These are phyloP conservation scores for Plasmodium coatneyi DNA, from an alignment of 169 alveolate species.

Conservation along the genomic window DNA sequence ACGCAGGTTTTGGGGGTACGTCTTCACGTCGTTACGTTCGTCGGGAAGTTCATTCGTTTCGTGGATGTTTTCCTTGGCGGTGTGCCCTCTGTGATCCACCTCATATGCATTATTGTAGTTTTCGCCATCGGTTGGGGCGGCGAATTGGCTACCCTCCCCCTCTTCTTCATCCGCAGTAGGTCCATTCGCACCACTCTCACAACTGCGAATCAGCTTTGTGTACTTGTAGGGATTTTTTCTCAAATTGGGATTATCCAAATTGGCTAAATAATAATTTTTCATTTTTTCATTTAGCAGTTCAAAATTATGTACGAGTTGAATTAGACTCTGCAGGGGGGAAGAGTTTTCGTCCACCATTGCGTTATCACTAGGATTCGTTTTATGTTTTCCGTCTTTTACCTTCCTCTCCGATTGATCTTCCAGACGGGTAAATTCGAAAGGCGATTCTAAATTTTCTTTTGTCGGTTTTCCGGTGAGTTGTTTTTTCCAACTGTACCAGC, in stretches of 20 bases:
- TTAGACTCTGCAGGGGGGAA: conserved; percentile 19
- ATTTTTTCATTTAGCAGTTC: conserved; percentile 29
- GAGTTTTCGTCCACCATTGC: background rate
- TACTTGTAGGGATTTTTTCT: conserved; percentile 8
- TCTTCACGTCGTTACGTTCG: background rate
- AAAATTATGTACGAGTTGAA: conserved; percentile 11
- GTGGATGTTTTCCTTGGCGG: background rate
- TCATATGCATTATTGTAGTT: background rate
- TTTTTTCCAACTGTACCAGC: conserved; percentile 62
- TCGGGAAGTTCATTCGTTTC: background rate
- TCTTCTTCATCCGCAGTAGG: background rate
- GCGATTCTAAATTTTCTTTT: background rate
- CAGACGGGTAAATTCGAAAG: conserved; percentile 5
- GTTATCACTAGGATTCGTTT: background rate
- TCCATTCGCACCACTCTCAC: background rate
- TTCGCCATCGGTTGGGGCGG: background rate
- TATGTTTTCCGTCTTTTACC: background rate
- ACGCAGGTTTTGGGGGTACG: background rate
- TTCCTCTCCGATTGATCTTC: background rate
- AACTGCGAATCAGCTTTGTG: background rate
- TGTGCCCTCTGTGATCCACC: background rate
- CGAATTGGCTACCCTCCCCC: background rate
- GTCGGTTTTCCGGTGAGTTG: conserved; percentile 1
- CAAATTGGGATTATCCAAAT: conserved; percentile 14
- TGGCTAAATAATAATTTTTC: conserved; percentile 24